A percentile compares a stretch with the other conserved stretches of the same genome.
Evolutionary conservation across 1,139 yeast genomes (phyloP).

Genomic region (Yamadazyma diddensiae): DNA sequence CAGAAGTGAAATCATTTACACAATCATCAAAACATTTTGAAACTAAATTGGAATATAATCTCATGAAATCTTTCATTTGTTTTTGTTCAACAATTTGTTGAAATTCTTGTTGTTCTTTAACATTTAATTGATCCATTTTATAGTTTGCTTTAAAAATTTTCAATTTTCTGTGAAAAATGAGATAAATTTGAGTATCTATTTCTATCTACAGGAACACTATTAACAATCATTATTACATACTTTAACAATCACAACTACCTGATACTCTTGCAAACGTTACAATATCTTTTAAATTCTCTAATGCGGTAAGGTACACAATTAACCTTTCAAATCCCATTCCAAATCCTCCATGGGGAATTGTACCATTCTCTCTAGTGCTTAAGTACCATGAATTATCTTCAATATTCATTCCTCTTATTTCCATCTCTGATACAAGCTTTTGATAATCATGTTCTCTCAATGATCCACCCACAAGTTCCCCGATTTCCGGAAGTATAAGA

Average conservation of each 20-base stretch:
- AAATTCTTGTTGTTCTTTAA: constrained; percentile 94
- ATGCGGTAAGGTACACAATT: constrained; percentile 65
- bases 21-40: constrained; percentile 97
- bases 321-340: constrained; percentile 94
- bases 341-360: constrained; percentile 94
- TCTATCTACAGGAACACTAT: constrained; percentile 1
- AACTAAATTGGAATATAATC: constrained; percentile 87
- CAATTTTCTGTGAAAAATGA: constrained; percentile 2
- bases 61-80: constrained; percentile 99
- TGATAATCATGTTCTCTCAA: constrained; percentile 72
- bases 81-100: constrained; percentile 94
- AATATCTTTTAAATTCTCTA: constrained; percentile 80
- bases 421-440: constrained; percentile 48
- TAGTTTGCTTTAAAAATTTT: constrained; percentile 10
- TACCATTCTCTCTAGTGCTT: constrained; percentile 69
- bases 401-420: constrained; percentile 48
- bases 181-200: neutral
- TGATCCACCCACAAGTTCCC: constrained; percentile 97
- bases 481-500: constrained; percentile 81
- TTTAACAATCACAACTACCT: constrained; percentile 32
- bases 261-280: constrained; percentile 71
- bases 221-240: neutral
- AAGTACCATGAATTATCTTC: constrained; percentile 78
- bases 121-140: constrained; percentile 74
- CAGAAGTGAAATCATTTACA: constrained; percentile 96